Percentiles rank a stretch among this genome's conserved stretches.
These are phyloP conservation scores for Pichia sp. DNA, from an alignment of 1,139 yeast genomes.

Conservation along the genomic window DNA sequence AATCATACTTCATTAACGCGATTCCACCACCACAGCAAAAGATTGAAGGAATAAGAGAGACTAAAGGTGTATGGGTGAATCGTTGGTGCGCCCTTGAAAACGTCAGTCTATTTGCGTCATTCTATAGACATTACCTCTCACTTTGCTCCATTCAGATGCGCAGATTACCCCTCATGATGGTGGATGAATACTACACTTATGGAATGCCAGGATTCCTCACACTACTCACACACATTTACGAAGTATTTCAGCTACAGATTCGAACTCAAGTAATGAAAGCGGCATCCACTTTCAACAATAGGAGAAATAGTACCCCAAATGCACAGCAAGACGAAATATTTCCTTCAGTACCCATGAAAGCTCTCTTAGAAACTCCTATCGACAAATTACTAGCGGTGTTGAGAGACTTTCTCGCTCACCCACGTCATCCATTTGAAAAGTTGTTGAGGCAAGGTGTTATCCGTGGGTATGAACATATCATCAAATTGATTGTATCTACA, in stretches of 20 bases:
- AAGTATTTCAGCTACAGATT: slow-evolving; percentile 27
- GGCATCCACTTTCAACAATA: slow-evolving; percentile 2
- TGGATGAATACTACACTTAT: slow-evolving; percentile 14
- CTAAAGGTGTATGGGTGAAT: slow-evolving; percentile 64
- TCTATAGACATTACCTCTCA: slow-evolving; percentile 57
- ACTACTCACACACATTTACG: slow-evolving; percentile 30
- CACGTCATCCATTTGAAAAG: slow-evolving; percentile 29
- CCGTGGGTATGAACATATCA: slow-evolving; percentile 43
- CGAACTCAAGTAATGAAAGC: slow-evolving; percentile 1
- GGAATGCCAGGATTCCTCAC: slow-evolving; percentile 31
- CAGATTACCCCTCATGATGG: slow-evolving; percentile 11
- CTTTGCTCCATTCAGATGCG: slow-evolving; percentile 18
- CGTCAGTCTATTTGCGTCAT: slow-evolving; percentile 59
- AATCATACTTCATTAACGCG: slow-evolving; percentile 26
- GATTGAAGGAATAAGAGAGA: slow-evolving; percentile 50
- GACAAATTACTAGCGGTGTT: slow-evolving; percentile 34
- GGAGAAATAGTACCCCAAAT: neutral
- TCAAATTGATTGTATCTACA: slow-evolving; percentile 41
- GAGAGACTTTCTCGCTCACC: slow-evolving; percentile 36
- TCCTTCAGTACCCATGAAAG: slow-evolving; percentile 1
- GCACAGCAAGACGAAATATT: slow-evolving; percentile 2
- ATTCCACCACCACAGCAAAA: slow-evolving; percentile 43
- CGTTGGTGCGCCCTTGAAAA: slow-evolving; percentile 48
- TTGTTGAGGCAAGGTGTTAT: slow-evolving; percentile 22
- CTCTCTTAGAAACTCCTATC: slow-evolving; percentile 31